Evolutionary conservation across 2,329 filamentous ascomycete species (phyloP), one percentile per base, ranked within the genome.

Genomic region (Colletotrichum caudatum): DNA sequence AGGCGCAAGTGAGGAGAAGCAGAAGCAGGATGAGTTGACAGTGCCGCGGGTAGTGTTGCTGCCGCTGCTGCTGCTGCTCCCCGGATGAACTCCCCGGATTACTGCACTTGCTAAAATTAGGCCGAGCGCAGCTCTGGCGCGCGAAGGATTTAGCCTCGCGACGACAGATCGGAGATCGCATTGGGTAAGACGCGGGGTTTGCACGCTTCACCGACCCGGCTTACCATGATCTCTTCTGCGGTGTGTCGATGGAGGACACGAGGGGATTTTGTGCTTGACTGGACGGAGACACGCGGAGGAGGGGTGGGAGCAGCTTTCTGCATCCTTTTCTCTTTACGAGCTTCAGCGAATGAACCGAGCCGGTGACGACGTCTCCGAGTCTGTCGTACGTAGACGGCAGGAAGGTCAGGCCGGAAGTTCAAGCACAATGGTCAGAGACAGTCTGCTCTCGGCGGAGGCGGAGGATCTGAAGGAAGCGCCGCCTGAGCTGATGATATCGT

Each of bases 51-150:
- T 16, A 20, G 48, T 20, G n/a, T 23, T 37, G 18, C 16, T 18
- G n/a, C 2, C 23, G 48, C 33, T 69, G 35, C 50, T 11, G 35
- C 37, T 11, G 18, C 35, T n/a, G n/a, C n/a, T n/a, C n/a, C n/a
- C n/a, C n/a, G n/a, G n/a, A n/a, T n/a, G n/a, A n/a, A n/a, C n/a
- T 69, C 66, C 61, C 66, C 66, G 51, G 53, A 26, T 51, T 39
- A 48, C 46, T 26, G 9, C 35, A 26, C 46, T 50, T 65, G 53
- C 61, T 69, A 69, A 69, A 29, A 58, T 51, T 65, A 65, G 64
- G 66, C 18, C 8, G 35, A 48, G 53, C 35, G 20, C 20, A 8
- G 33, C 44, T 37, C 23, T 29, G 20, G 4, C 20, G 23, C 12
- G 20, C 6, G 23, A 35, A 62, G n/a, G 41, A 35, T 62, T 29